Conservation (phyloP, 306 rosid genomes). For the Dalbergia cochinchinensis region DNA sequence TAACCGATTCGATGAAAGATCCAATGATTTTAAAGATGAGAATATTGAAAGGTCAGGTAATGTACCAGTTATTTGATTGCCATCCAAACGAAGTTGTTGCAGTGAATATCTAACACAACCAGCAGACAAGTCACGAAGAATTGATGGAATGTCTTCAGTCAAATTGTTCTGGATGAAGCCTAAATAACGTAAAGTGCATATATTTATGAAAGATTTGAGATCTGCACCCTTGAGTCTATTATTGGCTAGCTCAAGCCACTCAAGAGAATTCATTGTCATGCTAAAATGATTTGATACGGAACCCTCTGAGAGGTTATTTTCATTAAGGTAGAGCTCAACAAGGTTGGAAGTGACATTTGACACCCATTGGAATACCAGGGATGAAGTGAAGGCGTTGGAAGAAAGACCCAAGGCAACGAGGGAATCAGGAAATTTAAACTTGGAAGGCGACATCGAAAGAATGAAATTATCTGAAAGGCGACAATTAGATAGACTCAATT, state of each 20-base stretch:
- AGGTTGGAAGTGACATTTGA: conserved; percentile 38
- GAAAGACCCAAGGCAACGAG: conserved; percentile 18
- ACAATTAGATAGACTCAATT: not conserved
- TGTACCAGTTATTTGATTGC: conserved; percentile 39
- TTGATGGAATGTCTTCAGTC: not conserved
- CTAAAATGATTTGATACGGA: not conserved
- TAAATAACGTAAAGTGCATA: not conserved
- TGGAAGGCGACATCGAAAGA: not conserved
- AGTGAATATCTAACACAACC: conserved; percentile 31
- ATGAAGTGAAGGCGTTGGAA: not conserved
- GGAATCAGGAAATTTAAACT: conserved; percentile 36
- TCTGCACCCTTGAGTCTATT: not conserved
- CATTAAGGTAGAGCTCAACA: conserved; percentile 14
- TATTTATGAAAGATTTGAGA: not conserved
- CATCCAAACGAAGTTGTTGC: conserved; percentile 16
- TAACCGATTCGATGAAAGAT: not conserved
- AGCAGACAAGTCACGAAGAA: conserved; percentile 17
- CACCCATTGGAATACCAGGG: conserved; percentile 41
- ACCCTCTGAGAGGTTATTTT: not conserved
- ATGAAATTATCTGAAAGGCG: conserved; percentile 26
- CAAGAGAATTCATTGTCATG: not conserved
- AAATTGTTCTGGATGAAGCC: not conserved
- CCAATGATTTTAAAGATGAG: conserved; percentile 9
- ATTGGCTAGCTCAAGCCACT: not conserved
- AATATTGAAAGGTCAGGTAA: conserved; percentile 29